These are phyloP conservation scores for Pleodorina starrii DNA, from an alignment of 139 green algal genomes.

Conservation along the genomic window DNA sequence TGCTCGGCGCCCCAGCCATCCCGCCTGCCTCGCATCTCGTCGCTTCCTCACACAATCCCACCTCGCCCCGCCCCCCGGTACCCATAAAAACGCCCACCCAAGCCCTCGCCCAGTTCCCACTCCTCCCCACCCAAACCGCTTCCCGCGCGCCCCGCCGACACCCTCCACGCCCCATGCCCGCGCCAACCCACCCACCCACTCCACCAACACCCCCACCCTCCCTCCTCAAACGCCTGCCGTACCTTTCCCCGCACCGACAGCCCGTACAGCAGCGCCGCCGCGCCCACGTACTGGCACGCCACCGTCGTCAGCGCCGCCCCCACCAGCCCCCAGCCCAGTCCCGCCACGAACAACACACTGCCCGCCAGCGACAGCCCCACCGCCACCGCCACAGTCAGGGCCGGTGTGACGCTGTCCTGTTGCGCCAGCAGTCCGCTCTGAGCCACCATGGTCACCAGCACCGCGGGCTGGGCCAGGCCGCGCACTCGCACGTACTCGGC, in stretches of 20 bases:
- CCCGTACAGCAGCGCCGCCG: constrained; percentile 52
- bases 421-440: constrained; percentile 69
- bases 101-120: no score
- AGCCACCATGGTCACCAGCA: constrained; percentile 77
- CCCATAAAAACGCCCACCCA: no score
- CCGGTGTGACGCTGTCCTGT: constrained; percentile 53
- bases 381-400: constrained; percentile 21
- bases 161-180: no score
- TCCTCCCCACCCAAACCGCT: no score
- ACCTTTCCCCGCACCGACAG: constrained; percentile 53
- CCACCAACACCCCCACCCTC: no score
- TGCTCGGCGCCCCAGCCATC: no score
- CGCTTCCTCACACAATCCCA: no score
- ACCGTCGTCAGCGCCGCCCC: constrained; percentile 76
- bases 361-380: constrained; percentile 49
- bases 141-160: no score
- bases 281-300: constrained; percentile 69
- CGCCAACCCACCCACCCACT: no score
- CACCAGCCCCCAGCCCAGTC: constrained; percentile 70
- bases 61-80: no score
- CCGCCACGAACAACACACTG: constrained; percentile 70
- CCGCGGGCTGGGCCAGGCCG: constrained; percentile 78
- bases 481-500: constrained; percentile 82
- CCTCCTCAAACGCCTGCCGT: neutral
- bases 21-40: no score